phyloP scores from a whole-genome alignment of 2,329 filamentous ascomycete species.

The Geosmithia putterillii region DNA sequence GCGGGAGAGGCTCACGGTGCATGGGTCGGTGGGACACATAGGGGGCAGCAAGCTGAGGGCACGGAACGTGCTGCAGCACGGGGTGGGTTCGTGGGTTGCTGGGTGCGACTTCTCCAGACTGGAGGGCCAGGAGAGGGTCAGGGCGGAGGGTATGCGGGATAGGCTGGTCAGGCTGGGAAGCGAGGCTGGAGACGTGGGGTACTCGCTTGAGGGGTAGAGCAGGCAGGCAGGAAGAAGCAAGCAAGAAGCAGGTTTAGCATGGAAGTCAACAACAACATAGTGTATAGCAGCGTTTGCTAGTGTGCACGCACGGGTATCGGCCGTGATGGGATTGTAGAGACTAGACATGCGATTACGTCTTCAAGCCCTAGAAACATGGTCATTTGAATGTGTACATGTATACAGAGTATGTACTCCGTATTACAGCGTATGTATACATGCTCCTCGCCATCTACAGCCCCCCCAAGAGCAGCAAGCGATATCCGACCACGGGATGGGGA shows the following conservation, averaged over 20 bases:
- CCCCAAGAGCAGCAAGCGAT: no score
- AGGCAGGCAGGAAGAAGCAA: not conserved
- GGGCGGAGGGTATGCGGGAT: slow-evolving; percentile 52
- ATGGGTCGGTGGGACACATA: slow-evolving; percentile 57
- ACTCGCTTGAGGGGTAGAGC: slow-evolving; percentile 40
- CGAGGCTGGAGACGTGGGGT: slow-evolving; percentile 50
- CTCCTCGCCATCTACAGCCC: no score
- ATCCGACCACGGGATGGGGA: no score
- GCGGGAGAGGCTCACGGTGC: slow-evolving; percentile 56
- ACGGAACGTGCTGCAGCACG: slow-evolving; percentile 65
- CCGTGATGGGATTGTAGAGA: no score
- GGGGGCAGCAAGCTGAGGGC: slow-evolving; percentile 43
- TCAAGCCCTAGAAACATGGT: no score
- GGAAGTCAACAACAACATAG: no score
- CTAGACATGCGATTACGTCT: no score
- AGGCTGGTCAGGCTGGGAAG: slow-evolving; percentile 50
- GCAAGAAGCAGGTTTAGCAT: no score
- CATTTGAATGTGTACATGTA: no score
- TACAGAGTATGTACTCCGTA: no score
- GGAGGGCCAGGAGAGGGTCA: slow-evolving; percentile 26
- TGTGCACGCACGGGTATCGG: no score
- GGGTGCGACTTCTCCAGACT: slow-evolving; percentile 41
- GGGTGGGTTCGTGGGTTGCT: slow-evolving; percentile 54
- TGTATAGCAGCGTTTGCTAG: not conserved
- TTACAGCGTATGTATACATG: no score